Evolutionary conservation across 1,284 basidiomycete species (phyloP), one percentile per base, ranked within the genome.

Genomic region (Pterula multifida): DNA sequence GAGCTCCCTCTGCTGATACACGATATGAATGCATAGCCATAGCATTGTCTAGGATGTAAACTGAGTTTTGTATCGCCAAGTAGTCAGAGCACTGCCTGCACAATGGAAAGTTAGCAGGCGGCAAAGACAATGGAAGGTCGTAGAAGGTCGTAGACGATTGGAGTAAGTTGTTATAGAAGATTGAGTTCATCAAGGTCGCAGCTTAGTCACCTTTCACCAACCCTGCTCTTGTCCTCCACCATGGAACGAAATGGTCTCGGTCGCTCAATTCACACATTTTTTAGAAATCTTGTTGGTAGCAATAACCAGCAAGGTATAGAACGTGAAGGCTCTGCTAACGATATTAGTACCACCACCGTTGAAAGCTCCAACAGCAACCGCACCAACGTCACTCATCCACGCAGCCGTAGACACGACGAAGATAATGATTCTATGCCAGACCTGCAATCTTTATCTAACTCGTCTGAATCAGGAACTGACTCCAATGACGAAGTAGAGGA

Each of bases 351-450:
- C 39, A 42, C 9, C 17, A 22, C 39, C 19, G 39, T 42, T 4
- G 21, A 11, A 6, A 17, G 4, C 39, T 11, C 13, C 39, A 22
- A 42, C 21, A 35, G n/a, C 32, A n/a, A 35, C 11, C 9, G n/a
- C 32, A 42, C 13, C 19, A 4, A 6, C 9, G 19, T 4, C 19
- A 42, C 39, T 19, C 28, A 42, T 42, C 6, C 28, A 6, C 28
- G 28, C 6, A 32, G 15, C 19, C n/a, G 39, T 19, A 22, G 39
- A 17, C 6, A 49, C 36, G 32, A 57, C 42, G 53, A 59, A 23
- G 58, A 58, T 2, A 57, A 59, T 48, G 60, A 65, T 54, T 56
- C 55, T 21, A 71, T 76, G 67, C 76, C 75, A 4, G 64, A 61
- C 1, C 60, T 74, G n/a, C 60, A 62, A 47, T 62, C 66, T 9